Percentiles rank a stretch among this genome's conserved stretches.
Evolutionary conservation across 75 land plant genomes (phyloP).

Genomic region (Ceratopteris richardii): DNA sequence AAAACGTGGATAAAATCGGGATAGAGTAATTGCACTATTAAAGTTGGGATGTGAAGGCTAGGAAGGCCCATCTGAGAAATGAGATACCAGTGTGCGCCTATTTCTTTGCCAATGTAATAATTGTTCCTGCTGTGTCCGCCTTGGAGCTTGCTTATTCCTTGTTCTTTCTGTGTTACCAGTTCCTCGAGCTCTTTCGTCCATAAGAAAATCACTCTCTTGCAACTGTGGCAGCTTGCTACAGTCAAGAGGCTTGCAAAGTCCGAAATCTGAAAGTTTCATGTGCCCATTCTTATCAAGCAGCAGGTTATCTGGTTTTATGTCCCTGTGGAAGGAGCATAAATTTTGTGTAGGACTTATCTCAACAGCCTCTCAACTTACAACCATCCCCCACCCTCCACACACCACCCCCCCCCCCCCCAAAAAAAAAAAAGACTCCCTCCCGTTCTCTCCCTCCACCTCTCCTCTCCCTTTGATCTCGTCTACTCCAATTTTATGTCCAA

Average conservation of each 20-base stretch:
- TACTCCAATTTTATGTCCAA: too few relatives aligned
- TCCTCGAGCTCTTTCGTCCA: slow-evolving; percentile 47
- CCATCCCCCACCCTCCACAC: too few relatives aligned
- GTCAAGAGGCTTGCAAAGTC: slow-evolving; percentile 86
- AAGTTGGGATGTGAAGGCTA: too few relatives aligned
- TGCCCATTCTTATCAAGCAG: slow-evolving; percentile 84
- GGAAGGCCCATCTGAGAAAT: too few relatives aligned
- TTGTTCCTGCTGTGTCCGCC: slow-evolving; percentile 86
- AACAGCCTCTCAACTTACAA: too few relatives aligned
- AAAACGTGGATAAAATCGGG: too few relatives aligned
- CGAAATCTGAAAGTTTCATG: slow-evolving; percentile 89
- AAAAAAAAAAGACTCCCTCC: too few relatives aligned
- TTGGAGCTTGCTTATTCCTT: slow-evolving; percentile 37
- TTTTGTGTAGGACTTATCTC: too few relatives aligned
- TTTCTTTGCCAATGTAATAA: slow-evolving; percentile 87
- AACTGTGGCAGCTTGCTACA: slow-evolving; percentile 60
- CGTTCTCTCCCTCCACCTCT: too few relatives aligned
- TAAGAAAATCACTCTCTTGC: slow-evolving; percentile 52
- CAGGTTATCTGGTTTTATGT: slow-evolving; percentile 90
- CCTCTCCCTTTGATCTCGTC: too few relatives aligned
- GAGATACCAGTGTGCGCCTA: slow-evolving; percentile 67
- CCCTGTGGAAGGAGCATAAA: slow-evolving; percentile 42
- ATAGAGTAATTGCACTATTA: too few relatives aligned
- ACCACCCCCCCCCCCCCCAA: too few relatives aligned
- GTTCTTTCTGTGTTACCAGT: slow-evolving; percentile 50